These are phyloP conservation scores for Amaranthus hypochondriacus DNA, from an alignment of 148 eudicot genomes.

Conservation along the genomic window DNA sequence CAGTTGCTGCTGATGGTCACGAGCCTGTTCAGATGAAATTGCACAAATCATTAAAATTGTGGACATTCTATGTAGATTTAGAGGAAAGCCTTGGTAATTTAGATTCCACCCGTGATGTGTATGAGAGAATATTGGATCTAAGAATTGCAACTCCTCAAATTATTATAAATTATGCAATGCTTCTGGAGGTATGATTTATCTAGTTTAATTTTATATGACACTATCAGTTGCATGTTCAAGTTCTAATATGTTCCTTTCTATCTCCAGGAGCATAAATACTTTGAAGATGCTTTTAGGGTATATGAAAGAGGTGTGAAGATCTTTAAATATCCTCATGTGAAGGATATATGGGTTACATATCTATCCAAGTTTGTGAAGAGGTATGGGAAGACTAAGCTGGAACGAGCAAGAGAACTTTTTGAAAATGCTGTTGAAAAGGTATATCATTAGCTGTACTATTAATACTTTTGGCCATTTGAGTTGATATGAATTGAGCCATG, in stretches of 20 bases:
- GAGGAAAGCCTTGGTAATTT: slow-evolving; percentile 88
- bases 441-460: slow-evolving; percentile 14
- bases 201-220: not conserved
- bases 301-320: slow-evolving; percentile 97
- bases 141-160: slow-evolving; percentile 96
- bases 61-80: slow-evolving; percentile 91
- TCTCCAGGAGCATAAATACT: slow-evolving; percentile 77
- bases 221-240: not conserved
- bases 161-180: slow-evolving; percentile 84
- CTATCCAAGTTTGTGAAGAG: slow-evolving; percentile 87
- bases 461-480: not conserved
- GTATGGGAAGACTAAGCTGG: slow-evolving; percentile 77
- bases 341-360: slow-evolving; percentile 92
- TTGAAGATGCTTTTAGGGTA: slow-evolving; percentile 95
- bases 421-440: slow-evolving; percentile 93
- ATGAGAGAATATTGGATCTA: slow-evolving; percentile 85
- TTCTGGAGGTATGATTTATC: slow-evolving; percentile 56
- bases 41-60: slow-evolving; percentile 74
- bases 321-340: slow-evolving; percentile 92
- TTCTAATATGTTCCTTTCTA: slow-evolving; percentile 14
- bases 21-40: slow-evolving; percentile 92
- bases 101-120: slow-evolving; percentile 89
- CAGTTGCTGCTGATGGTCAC: slow-evolving; percentile 93
- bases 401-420: slow-evolving; percentile 84
- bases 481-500: not conserved